Percentiles rank a stretch among this genome's conserved stretches.
These are phyloP conservation scores for Globisporangium heterothallicum DNA, from an alignment of 352 stramenopile species.

Conservation along the genomic window DNA sequence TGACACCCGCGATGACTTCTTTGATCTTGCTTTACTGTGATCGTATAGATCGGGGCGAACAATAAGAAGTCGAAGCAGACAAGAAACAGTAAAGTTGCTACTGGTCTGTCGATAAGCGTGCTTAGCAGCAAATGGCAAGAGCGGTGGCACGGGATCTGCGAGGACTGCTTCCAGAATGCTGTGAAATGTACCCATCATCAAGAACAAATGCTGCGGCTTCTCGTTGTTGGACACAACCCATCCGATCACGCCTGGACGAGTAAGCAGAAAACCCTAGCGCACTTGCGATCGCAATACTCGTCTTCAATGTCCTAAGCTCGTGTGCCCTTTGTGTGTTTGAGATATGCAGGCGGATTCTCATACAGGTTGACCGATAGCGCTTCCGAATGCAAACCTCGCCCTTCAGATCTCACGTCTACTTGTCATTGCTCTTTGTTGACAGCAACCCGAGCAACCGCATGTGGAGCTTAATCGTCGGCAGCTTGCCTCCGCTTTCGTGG, in stretches of 20 bases:
- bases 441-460: slow-evolving; percentile 88
- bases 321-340: not conserved
- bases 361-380: slow-evolving; percentile 36
- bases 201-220: slow-evolving; percentile 62
- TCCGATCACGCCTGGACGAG: slow-evolving; percentile 87
- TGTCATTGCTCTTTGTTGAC: slow-evolving; percentile 6
- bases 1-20: not conserved
- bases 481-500: slow-evolving; percentile 46
- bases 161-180: slow-evolving; percentile 50
- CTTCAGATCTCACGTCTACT: not conserved
- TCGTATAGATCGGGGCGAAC: not conserved
- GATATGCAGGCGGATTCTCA: slow-evolving; percentile 35
- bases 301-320: not conserved
- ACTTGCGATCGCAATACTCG: not conserved
- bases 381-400: not conserved
- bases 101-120: not conserved
- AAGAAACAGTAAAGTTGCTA: not conserved
- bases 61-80: slow-evolving; percentile 11
- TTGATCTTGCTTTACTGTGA: not conserved
- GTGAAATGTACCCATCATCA: slow-evolving; percentile 52
- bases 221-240: slow-evolving; percentile 88
- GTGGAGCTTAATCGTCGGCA: slow-evolving; percentile 81
- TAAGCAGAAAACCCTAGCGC: slow-evolving; percentile 7
- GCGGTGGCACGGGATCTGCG: slow-evolving; percentile 74
- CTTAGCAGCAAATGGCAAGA: slow-evolving; percentile 64